phyloP scores from a whole-genome alignment of 2,329 filamentous ascomycete genomes.

The Samsoniella hepiali region DNA sequence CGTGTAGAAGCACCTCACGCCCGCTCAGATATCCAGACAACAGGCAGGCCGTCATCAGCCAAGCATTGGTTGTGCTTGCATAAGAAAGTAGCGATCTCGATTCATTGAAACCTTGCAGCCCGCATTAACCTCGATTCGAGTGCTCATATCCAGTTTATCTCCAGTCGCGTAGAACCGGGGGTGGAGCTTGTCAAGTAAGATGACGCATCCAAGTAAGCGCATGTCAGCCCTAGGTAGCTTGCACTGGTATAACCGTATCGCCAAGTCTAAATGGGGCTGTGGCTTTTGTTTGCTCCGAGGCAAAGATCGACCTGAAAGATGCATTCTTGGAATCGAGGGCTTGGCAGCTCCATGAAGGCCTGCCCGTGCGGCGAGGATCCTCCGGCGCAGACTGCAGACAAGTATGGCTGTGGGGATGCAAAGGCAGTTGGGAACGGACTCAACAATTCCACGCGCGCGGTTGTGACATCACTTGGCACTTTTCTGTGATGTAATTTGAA shows the following conservation, averaged over 20 bases:
- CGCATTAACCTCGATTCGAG: background rate
- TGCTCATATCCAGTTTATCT: background rate
- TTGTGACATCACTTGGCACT: background rate
- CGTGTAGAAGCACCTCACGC: too few relatives aligned
- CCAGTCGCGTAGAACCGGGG: background rate
- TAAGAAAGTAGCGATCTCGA: background rate
- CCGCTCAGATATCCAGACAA: too few relatives aligned
- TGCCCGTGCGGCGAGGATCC: background rate
- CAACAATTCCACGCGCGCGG: background rate
- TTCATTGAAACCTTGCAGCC: background rate
- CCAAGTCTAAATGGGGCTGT: background rate
- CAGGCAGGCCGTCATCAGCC: too few relatives aligned
- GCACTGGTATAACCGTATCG: background rate
- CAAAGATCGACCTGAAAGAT: background rate
- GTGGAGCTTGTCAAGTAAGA: background rate
- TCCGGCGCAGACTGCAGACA: background rate
- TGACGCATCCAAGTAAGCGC: background rate
- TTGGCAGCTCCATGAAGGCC: background rate
- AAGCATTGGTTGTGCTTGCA: too few relatives aligned
- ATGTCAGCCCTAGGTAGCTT: background rate
- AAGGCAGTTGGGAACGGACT: background rate
- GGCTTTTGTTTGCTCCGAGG: background rate
- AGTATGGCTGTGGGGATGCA: background rate
- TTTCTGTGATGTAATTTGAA: background rate
- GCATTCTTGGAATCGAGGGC: background rate